Conservation (phyloP, 345 rosid species). For the Salix koriyanagi region DNA sequence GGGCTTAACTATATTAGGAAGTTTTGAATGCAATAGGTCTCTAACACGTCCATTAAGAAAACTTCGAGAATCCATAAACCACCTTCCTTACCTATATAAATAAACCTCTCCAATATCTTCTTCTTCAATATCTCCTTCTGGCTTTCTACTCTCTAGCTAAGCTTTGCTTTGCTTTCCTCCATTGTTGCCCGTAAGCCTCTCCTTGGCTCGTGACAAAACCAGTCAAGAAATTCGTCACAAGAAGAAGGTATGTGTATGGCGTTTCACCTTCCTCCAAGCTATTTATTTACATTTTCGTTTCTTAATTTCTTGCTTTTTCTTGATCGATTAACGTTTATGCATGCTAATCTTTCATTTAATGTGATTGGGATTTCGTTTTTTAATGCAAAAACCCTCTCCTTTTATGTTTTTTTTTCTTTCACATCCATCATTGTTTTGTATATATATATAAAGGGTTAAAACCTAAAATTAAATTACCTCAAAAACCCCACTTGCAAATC, state of each 20-base stretch:
- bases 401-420: background rate
- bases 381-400: background rate
- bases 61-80: slow-evolving; percentile 16
- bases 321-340: background rate
- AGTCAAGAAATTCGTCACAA: background rate
- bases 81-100: slow-evolving; percentile 10
- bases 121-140: background rate
- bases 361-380: background rate
- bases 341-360: background rate
- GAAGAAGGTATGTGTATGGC: background rate
- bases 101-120: background rate
- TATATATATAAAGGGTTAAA: background rate
- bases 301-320: background rate
- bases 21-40: slow-evolving; percentile 6
- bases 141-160: background rate
- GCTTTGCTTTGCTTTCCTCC: background rate
- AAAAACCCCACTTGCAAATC: background rate
- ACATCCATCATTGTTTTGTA: background rate
- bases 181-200: background rate
- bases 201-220: background rate
- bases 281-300: background rate
- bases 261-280: background rate
- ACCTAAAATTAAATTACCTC: background rate
- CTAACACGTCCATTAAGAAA: background rate
- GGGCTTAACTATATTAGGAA: background rate